Percentiles rank a stretch among this genome's conserved stretches.
phyloP scores from a whole-genome alignment of 129 eudicot genomes.

The Flaveria ramosissima region DNA sequence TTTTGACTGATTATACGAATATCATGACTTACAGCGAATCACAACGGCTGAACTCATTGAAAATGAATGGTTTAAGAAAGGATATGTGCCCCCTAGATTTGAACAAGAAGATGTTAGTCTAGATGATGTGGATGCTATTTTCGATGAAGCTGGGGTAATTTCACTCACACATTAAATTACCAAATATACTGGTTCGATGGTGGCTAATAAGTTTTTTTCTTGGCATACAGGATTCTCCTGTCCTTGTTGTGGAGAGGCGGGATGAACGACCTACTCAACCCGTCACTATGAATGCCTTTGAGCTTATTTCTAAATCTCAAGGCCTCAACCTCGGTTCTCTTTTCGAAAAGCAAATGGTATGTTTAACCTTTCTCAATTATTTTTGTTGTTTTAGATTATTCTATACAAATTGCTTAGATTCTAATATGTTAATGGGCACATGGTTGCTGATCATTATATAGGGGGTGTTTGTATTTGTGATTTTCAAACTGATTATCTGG shows the following conservation, averaged over 20 bases:
- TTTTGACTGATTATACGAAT: not conserved
- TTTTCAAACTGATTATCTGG: too few relatives aligned
- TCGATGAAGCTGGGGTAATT: constrained; percentile 61
- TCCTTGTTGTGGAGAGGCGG: constrained; percentile 83
- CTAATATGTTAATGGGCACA: not conserved
- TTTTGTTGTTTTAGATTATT: not conserved
- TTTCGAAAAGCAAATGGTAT: constrained; percentile 94
- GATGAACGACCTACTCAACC: constrained; percentile 73
- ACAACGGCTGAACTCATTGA: constrained; percentile 82
- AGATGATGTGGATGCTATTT: constrained; percentile 83
- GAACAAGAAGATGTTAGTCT: constrained; percentile 80
- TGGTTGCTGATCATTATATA: not conserved
- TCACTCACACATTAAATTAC: constrained; percentile 6
- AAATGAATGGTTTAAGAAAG: constrained; percentile 98
- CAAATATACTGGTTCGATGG: not conserved
- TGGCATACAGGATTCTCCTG: constrained; percentile 53
- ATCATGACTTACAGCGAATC: constrained; percentile 57
- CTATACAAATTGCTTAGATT: not conserved
- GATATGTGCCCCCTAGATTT: constrained; percentile 78
- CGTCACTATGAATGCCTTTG: constrained; percentile 92
- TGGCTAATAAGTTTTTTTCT: not conserved
- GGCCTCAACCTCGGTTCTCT: constrained; percentile 94
- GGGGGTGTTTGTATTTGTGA: too few relatives aligned
- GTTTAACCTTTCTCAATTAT: not conserved
- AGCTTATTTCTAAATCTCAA: constrained; percentile 97